Base-by-base conservation (phyloP, 2,329 filamentous ascomycete genomes). In the Chaetomiaceae sp. region DNA sequence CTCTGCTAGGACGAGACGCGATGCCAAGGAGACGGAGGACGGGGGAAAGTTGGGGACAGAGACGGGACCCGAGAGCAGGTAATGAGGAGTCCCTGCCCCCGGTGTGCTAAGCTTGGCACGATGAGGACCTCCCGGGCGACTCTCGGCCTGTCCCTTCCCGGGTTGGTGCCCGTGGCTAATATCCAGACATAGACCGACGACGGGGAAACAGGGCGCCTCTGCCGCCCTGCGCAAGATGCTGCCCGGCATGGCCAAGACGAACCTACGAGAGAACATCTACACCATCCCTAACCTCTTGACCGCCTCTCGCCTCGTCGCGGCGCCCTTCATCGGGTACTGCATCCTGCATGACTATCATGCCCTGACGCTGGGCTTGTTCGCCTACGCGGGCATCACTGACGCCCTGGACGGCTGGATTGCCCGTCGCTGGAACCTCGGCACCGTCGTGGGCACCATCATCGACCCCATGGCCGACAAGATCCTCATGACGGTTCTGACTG, bases 381-480 rank as follows among this genome's bases (percentile, higher is more conserved):
- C 84, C 44, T 96, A 96, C 66, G 92, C 93, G 3, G 90, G 89
- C 41, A 75, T 96, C 60, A 96, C 92, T 0, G 93, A 99, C 65
- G 75, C 96, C 6, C 78, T 97, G 3, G 93, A 99, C 66, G 93
- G 93, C 51, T 97, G 86, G 78, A 93, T 99, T 62, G 93, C 93
- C 21, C 82, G 93, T 35, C 80, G 78, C 54, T 97, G 87, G 83
- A 86, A 92, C 44, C 78, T 89, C 51, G 87, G 93, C 68, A 97
- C 93, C 0, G 92, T 99, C 1, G 89, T 97, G 9, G 93, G 93
- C 48, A 95, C 89, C 48, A 83, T 99, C 25, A 89, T 99, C 55
- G 91, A 96, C 63, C 93, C 93, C 5, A 93, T 96, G 87, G 93
- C 93, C 3, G 93, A 99, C 70, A 99, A 99, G 73, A 80, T 83